phyloP scores from a whole-genome alignment of 352 stramenopile genomes.

The Globisporangium barbulae region DNA sequence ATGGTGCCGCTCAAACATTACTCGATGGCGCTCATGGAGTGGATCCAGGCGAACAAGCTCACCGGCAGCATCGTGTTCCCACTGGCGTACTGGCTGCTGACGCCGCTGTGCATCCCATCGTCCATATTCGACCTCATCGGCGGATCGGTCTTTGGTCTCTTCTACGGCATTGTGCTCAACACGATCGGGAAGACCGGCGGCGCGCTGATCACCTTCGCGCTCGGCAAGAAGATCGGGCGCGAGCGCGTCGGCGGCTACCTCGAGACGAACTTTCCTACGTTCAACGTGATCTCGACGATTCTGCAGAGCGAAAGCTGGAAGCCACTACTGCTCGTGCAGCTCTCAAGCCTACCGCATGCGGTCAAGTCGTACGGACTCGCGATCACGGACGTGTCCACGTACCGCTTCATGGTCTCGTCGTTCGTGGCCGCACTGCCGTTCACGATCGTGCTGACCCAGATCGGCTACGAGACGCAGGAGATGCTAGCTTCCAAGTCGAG shows the following conservation, averaged over 20 bases:
- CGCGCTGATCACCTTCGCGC: conserved; percentile 55
- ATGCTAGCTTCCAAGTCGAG: conserved; percentile 20
- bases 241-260: conserved; percentile 48
- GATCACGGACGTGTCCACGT: conserved; percentile 54
- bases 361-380: conserved; percentile 77
- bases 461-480: conserved; percentile 54
- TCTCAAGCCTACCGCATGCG: conserved; percentile 66
- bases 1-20: conserved; percentile 47
- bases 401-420: conserved; percentile 55
- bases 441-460: conserved; percentile 61
- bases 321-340: conserved; percentile 62
- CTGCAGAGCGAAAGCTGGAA: conserved; percentile 69
- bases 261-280: conserved; percentile 52
- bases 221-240: conserved; percentile 57
- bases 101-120: conserved; percentile 63
- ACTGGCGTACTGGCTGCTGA: conserved; percentile 48
- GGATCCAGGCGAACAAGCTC: conserved; percentile 45
- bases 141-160: conserved; percentile 62
- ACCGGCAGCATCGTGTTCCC: conserved; percentile 50
- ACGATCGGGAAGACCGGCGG: conserved; percentile 59
- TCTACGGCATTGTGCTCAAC: conserved; percentile 44
- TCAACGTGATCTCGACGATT: conserved; percentile 43
- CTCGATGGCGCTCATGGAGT: conserved; percentile 26
- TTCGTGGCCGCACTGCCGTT: conserved; percentile 50
- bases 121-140: conserved; percentile 63